phyloP scores from a whole-genome alignment of 345 rosid species.

The Cardiospermum halicacabum region DNA sequence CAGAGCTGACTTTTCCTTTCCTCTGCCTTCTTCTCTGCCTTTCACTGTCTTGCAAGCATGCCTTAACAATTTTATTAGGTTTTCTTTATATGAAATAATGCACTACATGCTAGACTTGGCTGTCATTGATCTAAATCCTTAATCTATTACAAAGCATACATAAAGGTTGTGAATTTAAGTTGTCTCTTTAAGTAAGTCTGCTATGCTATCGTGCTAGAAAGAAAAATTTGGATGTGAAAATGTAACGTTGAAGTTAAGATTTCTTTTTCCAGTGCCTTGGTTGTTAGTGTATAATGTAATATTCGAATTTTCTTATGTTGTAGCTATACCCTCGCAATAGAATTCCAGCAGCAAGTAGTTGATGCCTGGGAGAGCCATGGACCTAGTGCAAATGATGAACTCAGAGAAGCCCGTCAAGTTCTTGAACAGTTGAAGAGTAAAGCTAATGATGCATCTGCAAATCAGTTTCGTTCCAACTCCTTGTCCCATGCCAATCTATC shows the following conservation, averaged over 20 bases:
- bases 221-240: slow-evolving; percentile 1
- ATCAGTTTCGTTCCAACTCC: slow-evolving; percentile 33
- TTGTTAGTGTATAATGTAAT: neutral
- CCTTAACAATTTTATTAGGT: neutral
- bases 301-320: slow-evolving; percentile 20
- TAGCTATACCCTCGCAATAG: slow-evolving; percentile 76
- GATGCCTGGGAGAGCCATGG: slow-evolving; percentile 89
- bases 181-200: neutral
- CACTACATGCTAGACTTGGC: neutral
- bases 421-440: slow-evolving; percentile 61
- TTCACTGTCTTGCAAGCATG: neutral
- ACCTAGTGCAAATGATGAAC: slow-evolving; percentile 54
- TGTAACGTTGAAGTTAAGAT: neutral
- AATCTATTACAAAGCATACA: neutral
- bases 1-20: neutral
- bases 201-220: neutral
- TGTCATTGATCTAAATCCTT: neutral
- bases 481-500: slow-evolving; percentile 39
- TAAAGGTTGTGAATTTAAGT: neutral
- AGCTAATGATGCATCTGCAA: slow-evolving; percentile 38
- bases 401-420: slow-evolving; percentile 47
- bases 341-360: slow-evolving; percentile 71
- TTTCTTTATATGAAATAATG: neutral
- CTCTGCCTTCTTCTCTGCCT: neutral
- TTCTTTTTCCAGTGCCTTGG: neutral